Evolutionary conservation across 306 rosid genomes (phyloP), one percentile per base, ranked within the genome.

Genomic region (Trifolium fragiferum): DNA sequence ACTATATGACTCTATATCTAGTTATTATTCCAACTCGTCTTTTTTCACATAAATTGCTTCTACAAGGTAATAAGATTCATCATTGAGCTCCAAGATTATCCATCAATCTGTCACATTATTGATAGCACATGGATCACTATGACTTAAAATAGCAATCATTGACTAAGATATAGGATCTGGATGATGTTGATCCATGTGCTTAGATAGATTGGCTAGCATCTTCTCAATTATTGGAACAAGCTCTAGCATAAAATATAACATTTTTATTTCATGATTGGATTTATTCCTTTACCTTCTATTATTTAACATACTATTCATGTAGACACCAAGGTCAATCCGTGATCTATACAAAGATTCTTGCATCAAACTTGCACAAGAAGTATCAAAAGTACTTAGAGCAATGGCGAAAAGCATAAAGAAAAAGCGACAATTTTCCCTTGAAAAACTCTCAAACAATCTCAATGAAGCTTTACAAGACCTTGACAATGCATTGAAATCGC

Each of bases 291-390:
- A 10, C 44, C 60, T 30, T 68, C 3, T 18, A 35, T 68, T 32
- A 19, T 30, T 66, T 10, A 21, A 57, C 50, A 43, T 76, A 67
- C 46, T 30, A 30, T 63, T 68, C 57, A 62, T 18, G 20, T 3
- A 90, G 98, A 89, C 98, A 51, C 93, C 97, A 69, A 78, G 82
- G 70, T 87, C 88, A 0, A 86, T 89, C 37, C 70, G 92, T 41
- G 76, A 38, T 61, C 82, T 86, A 33, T 93, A 90, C 84, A 90
- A 89, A 76, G 96, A 87, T 68, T 85, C 96, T 10, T 89, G 93
- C 90, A 82, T 74, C 12, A 77, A 85, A 25, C 85, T 93, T 23
- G 83, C 92, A 9, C 76, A 76, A 68, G 92, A 93, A 85, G 96
- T 87, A 44, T 87, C 90, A 6, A 87, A 84, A 78, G 87, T 82